Evolutionary conservation across 1,284 basidiomycete genomes (phyloP).

Genomic region (Melampsora larici-populina): DNA sequence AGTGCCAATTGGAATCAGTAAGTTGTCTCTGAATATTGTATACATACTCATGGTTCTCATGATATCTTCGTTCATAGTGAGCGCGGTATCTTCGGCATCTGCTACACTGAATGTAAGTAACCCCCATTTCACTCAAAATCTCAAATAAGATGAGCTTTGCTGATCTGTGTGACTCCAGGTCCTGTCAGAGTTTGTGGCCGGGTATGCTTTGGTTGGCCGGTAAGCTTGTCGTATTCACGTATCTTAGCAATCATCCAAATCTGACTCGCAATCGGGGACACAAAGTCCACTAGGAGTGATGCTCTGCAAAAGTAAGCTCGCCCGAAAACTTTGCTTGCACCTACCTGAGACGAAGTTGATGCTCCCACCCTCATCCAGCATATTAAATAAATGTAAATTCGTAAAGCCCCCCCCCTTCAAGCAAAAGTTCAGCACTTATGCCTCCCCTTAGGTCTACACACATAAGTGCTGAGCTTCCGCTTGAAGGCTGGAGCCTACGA

Average conservation of each 20-base stretch:
- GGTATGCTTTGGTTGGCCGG: constrained; percentile 23
- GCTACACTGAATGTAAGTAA: constrained; percentile 33
- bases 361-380: no score
- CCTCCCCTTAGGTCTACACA: no score
- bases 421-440: no score
- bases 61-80: neutral
- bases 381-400: no score
- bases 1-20: constrained; percentile 37
- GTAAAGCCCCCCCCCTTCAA: no score
- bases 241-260: no score
- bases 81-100: constrained; percentile 17
- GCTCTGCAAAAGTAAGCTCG: constrained; percentile 30
- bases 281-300: constrained; percentile 32
- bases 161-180: neutral
- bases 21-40: neutral
- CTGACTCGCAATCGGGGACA: no score
- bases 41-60: neutral
- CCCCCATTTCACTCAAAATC: neutral
- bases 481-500: no score
- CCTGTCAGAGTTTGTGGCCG: constrained; percentile 37
- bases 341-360: no score
- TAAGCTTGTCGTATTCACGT: no score
- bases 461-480: no score
- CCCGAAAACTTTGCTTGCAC: no score
- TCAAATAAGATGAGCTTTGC: neutral